Evolutionary conservation across 208 protist genomes (phyloP).

Genomic region (Leishmania turanica): DNA sequence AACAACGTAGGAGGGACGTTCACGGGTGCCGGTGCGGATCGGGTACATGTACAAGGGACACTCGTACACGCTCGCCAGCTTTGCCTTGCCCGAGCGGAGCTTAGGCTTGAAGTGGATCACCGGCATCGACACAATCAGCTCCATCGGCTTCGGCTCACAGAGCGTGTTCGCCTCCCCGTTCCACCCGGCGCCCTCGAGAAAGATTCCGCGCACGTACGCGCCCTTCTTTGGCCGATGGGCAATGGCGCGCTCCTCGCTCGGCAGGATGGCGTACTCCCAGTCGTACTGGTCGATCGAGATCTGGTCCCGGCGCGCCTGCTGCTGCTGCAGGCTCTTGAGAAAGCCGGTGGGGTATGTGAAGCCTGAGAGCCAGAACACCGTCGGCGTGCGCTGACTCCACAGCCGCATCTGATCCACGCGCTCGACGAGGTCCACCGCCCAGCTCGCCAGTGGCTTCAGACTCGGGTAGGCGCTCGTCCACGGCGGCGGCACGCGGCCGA

Average conservation of each 20-base stretch:
- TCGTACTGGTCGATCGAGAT: slow-evolving; percentile 97
- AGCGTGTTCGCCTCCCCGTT: slow-evolving; percentile 87
- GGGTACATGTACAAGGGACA: slow-evolving; percentile 99
- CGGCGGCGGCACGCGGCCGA: slow-evolving; percentile 91
- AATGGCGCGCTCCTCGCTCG: slow-evolving; percentile 91
- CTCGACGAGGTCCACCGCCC: slow-evolving; percentile 95
- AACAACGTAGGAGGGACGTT: slow-evolving; percentile 96
- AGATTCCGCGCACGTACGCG: slow-evolving; percentile 96
- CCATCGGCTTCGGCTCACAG: slow-evolving; percentile 96
- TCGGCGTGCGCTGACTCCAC: slow-evolving; percentile 94
- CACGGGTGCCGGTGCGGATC: slow-evolving; percentile 95
- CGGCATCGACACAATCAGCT: slow-evolving; percentile 97
- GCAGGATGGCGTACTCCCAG: slow-evolving; percentile 97
- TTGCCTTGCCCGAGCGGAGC: slow-evolving; percentile 84
- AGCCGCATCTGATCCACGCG: slow-evolving; percentile 94
- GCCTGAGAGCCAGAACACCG: slow-evolving; percentile 97
- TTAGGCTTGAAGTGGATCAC: slow-evolving; percentile 98
- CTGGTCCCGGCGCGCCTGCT: slow-evolving; percentile 88
- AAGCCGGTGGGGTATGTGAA: slow-evolving; percentile 99
- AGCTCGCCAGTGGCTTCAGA: slow-evolving; percentile 96
- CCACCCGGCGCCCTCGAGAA: slow-evolving; percentile 98
- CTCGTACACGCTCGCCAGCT: slow-evolving; percentile 83
- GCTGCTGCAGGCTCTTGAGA: slow-evolving; percentile 97
- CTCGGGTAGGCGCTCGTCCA: slow-evolving; percentile 98
- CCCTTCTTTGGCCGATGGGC: slow-evolving; percentile 94